Conservation (phyloP, 495 filamentous ascomycete genomes). For the Lophiotrema nucula region DNA sequence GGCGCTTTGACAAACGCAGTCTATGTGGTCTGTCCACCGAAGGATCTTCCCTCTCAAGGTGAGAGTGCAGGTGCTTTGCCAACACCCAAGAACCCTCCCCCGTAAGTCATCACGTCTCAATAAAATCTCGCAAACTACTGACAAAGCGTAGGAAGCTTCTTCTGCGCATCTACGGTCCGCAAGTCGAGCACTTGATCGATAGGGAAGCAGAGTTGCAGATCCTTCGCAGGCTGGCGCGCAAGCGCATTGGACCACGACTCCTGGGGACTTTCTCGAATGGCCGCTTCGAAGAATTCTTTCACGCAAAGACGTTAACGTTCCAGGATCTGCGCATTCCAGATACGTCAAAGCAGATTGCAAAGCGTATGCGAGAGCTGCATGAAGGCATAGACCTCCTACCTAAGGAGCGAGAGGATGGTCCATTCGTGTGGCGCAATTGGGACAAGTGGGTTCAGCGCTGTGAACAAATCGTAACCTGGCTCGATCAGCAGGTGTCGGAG, state of each 20-base stretch:
- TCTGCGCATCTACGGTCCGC: slow-evolving; percentile 89
- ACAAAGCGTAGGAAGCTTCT: slow-evolving; percentile 66
- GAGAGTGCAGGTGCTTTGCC: slow-evolving; percentile 42
- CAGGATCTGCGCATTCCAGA: slow-evolving; percentile 75
- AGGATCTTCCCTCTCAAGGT: slow-evolving; percentile 46
- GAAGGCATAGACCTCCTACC: slow-evolving; percentile 84
- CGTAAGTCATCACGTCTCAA: slow-evolving; percentile 32
- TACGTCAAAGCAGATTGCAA: slow-evolving; percentile 92
- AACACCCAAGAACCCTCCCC: slow-evolving; percentile 53
- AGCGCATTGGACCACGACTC: slow-evolving; percentile 91
- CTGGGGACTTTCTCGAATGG: slow-evolving; percentile 92
- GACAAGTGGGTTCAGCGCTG: slow-evolving; percentile 87
- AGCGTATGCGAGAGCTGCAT: slow-evolving; percentile 94
- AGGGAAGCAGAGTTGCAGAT: slow-evolving; percentile 86
- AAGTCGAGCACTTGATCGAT: slow-evolving; percentile 95
- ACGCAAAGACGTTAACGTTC: slow-evolving; percentile 74
- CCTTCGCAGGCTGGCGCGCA: slow-evolving; percentile 77
- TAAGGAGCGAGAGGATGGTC: slow-evolving; percentile 72
- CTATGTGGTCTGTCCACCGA: slow-evolving; percentile 86
- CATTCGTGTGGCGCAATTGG: slow-evolving; percentile 89
- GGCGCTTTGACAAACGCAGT: slow-evolving; percentile 95
- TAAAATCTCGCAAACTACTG: not conserved
- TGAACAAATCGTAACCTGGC: slow-evolving; percentile 70
- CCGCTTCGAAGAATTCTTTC: slow-evolving; percentile 92
- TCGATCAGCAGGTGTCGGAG: slow-evolving; percentile 67